Percentiles rank a stretch among this genome's conserved stretches.
These are phyloP conservation scores for Lophiotrema nucula DNA, from an alignment of 495 filamentous ascomycete genomes.

Conservation along the genomic window DNA sequence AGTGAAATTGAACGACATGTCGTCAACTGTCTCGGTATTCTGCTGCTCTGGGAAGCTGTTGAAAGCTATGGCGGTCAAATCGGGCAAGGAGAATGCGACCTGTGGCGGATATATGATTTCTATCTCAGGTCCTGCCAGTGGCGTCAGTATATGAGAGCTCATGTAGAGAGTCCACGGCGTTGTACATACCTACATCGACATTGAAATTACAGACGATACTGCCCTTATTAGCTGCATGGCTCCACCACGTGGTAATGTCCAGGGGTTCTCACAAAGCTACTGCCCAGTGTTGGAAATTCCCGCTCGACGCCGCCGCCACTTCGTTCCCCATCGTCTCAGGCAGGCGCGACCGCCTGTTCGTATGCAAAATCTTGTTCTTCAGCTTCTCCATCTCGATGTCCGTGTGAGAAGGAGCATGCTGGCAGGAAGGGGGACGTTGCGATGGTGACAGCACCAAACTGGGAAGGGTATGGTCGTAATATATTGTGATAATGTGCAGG, in stretches of 20 bases:
- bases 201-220: conserved; percentile 41
- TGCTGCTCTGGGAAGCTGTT: conserved; percentile 42
- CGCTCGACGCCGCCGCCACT: neutral
- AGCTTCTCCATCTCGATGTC: conserved; percentile 34
- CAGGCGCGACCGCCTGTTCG: conserved; percentile 4
- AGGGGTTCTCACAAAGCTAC: conserved; percentile 34
- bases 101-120: conserved; percentile 39
- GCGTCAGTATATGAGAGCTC: neutral
- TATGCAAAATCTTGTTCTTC: conserved; percentile 26
- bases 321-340: neutral
- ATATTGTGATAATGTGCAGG: conserved; percentile 1
- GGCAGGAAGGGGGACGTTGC: too few species aligned
- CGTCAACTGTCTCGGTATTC: conserved; percentile 35
- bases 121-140: conserved; percentile 36
- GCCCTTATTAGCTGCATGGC: neutral
- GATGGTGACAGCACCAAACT: too few species aligned
- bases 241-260: neutral
- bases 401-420: too few species aligned
- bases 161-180: neutral
- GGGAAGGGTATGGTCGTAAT: too few species aligned
- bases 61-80: conserved; percentile 41
- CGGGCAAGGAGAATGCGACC: conserved; percentile 33
- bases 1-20: conserved; percentile 38
- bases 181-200: conserved; percentile 35
- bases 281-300: conserved; percentile 33